Percentiles rank a stretch among this genome's conserved stretches.
Evolutionary conservation across 2,329 filamentous ascomycete genomes (phyloP).

Genomic region (Raffaelea albimanens): DNA sequence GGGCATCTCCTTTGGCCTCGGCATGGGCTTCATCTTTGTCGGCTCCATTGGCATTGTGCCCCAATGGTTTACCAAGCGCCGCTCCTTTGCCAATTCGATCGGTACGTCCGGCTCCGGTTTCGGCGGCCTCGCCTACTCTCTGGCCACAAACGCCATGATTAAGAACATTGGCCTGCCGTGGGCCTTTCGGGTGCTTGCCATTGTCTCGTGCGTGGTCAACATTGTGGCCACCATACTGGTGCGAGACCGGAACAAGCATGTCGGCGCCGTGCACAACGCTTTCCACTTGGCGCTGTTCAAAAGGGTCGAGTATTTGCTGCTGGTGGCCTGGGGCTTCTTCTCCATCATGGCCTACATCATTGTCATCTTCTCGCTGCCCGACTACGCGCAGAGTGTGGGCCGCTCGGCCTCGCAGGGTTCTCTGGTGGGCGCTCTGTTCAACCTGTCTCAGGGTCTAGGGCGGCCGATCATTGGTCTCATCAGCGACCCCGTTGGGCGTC

Average conservation of each 20-base stretch:
- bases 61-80: slow-evolving; percentile 63
- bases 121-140: slow-evolving; percentile 62
- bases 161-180: slow-evolving; percentile 52
- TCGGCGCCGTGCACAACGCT: slow-evolving; percentile 56
- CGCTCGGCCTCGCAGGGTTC: slow-evolving; percentile 58
- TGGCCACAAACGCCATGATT: slow-evolving; percentile 62
- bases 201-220: slow-evolving; percentile 56
- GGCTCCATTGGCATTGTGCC: slow-evolving; percentile 57
- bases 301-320: slow-evolving; percentile 51
- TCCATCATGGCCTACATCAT: slow-evolving; percentile 67
- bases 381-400: slow-evolving; percentile 61
- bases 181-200: slow-evolving; percentile 57
- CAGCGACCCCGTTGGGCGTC: slow-evolving; percentile 58
- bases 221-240: slow-evolving; percentile 52
- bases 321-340: slow-evolving; percentile 60
- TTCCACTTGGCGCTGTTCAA: slow-evolving; percentile 58
- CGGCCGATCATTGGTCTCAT: slow-evolving; percentile 64
- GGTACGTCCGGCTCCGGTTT: slow-evolving; percentile 62
- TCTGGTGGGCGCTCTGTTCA: slow-evolving; percentile 64
- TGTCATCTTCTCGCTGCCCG: slow-evolving; percentile 66
- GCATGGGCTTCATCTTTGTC: slow-evolving; percentile 70
- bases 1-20: slow-evolving; percentile 66
- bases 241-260: slow-evolving; percentile 60
- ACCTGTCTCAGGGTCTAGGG: slow-evolving; percentile 57
- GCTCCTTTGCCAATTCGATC: slow-evolving; percentile 62